phyloP scores from a whole-genome alignment of 306 rosid species.

The apple (Malus domestica) region ASM211411v1 NC_041793.1:3117001-3117500 shows the following conservation, averaged over 20 bases:
- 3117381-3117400: not conserved
- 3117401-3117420: too few species aligned
- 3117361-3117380: too few species aligned
- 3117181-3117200: constrained; percentile 33
- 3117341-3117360: too few species aligned
- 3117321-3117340: not conserved
- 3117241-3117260: not conserved
- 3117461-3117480: not conserved
- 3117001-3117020: not conserved
- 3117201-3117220: not conserved
- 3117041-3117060: constrained; percentile 42
- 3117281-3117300: not conserved
- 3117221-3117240: not conserved
- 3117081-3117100: constrained; percentile 64
- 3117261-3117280: not conserved
- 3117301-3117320: not conserved
- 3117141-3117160: constrained; percentile 21
- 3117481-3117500: not conserved
- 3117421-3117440: too few species aligned
- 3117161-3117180: constrained; percentile 40
- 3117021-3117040: not conserved
- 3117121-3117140: constrained; percentile 34
- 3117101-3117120: constrained; percentile 59
- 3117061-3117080: constrained; percentile 42
- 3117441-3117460: too few species aligned